Evolutionary conservation across 768 basidiomycete species (phyloP), one percentile per base, ranked within the genome.

Genomic region (Floccularia luteovirens): DNA sequence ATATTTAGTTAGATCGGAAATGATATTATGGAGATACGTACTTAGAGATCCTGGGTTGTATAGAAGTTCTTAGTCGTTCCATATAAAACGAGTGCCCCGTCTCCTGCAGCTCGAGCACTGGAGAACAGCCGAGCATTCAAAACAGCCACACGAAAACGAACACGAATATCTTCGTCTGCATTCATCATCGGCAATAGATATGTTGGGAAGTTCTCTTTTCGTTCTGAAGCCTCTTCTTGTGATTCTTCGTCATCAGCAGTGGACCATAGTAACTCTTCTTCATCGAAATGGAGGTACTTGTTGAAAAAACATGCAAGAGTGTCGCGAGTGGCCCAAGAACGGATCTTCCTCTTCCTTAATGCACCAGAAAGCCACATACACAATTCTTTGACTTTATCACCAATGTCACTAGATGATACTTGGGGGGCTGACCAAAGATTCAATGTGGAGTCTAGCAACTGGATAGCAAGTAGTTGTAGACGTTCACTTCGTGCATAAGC

Each of bases 131-230:
- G 66, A 22, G 79, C 72, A 38, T 68, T 78, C n/a, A 74, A 58
- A 11, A 69, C 62, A 1, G 83, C 83, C 1, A 73, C 74, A 22
- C 87, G 79, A 53, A 91, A 85, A 12, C 94, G 79, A 33, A 96
- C 84, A 23, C 91, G 77, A 14, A 86, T 77, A 53, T 98, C 93
- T 28, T 65, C 59, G 57, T 98, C 87, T n/a, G 59, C 52, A 16
- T 69, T 70, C 49, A 88, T 48, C 20, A 55, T 54, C 8, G 75
- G 74, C 24, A 89, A 65, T 23, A 78, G 53, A 48, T 48, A 44
- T 39, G 68, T 52, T 10, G 82, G 74, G 6, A 17, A 7, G 31
- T 28, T 36, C 12, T 17, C 12, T 12, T 24, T 31, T 12, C 41
- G 25, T 11, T 32, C 20, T 25, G 53, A 25, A 12, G 48, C 43